phyloP scores from a whole-genome alignment of 805 yeast species.

The Ogataea neopini region DNA sequence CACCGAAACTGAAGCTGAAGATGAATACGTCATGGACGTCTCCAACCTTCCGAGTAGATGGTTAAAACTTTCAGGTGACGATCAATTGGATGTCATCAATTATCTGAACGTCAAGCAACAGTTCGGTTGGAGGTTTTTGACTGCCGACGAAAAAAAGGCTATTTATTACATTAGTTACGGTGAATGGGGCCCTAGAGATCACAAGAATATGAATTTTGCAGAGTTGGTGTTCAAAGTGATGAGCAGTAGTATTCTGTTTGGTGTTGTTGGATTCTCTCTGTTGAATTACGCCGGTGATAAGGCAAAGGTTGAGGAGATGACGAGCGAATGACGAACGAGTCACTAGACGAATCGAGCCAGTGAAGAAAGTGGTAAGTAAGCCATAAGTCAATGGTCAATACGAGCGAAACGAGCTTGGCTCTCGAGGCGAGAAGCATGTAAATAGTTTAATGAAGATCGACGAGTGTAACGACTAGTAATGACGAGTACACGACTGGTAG shows the following conservation, averaged over 20 bases:
- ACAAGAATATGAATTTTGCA: conserved; percentile 27
- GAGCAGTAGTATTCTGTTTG: conserved; percentile 35
- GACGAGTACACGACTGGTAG: background rate
- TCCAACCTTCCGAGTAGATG: conserved; percentile 34
- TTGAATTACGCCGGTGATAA: conserved; percentile 35
- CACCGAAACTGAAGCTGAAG: conserved; percentile 19
- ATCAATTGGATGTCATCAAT: conserved; percentile 38
- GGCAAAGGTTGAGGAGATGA: conserved; percentile 19
- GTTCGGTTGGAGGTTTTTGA: conserved; percentile 41
- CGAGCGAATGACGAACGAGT: too few species aligned
- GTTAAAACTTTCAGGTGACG: conserved; percentile 34
- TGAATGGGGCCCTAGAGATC: conserved; percentile 61
- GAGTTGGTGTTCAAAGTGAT: conserved; percentile 36
- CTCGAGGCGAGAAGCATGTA: background rate
- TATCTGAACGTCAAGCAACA: conserved; percentile 39
- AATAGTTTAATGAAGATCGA: background rate
- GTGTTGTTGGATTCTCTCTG: conserved; percentile 36
- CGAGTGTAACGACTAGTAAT: too few species aligned
- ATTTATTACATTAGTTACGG: conserved; percentile 61
- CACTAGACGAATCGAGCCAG: too few species aligned
- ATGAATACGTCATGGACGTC: conserved; percentile 34
- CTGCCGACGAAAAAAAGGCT: conserved; percentile 55
- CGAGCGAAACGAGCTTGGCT: background rate
- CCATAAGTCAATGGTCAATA: background rate
- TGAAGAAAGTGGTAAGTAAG: conserved; percentile 7